phyloP scores from a whole-genome alignment of 306 rosid species.

The Albizia julibrissin region DNA sequence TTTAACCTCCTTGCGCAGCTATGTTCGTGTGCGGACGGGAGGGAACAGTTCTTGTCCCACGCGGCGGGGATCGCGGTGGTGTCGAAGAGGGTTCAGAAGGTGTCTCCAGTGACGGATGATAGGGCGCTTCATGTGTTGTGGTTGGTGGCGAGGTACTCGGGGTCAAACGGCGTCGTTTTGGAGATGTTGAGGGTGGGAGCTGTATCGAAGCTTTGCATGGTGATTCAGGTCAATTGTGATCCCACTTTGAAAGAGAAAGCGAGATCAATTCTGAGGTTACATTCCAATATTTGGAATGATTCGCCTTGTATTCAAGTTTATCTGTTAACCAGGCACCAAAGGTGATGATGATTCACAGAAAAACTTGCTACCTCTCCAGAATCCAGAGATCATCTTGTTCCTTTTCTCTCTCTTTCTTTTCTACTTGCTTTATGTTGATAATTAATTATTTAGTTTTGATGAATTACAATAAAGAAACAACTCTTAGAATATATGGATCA shows the following conservation, averaged over 20 bases:
- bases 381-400: background rate
- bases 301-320: slow-evolving; percentile 73
- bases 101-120: slow-evolving; percentile 61
- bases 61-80: slow-evolving; percentile 67
- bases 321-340: slow-evolving; percentile 63
- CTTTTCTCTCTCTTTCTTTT: background rate
- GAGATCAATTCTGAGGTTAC: slow-evolving; percentile 59
- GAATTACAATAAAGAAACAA: background rate
- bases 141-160: slow-evolving; percentile 50
- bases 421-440: background rate
- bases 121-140: slow-evolving; percentile 52
- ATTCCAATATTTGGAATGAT: slow-evolving; percentile 66
- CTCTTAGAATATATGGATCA: background rate
- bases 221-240: slow-evolving; percentile 74
- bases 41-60: slow-evolving; percentile 59
- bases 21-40: slow-evolving; percentile 70
- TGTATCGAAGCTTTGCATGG: slow-evolving; percentile 84
- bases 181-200: slow-evolving; percentile 86
- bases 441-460: background rate
- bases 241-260: slow-evolving; percentile 62
- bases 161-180: slow-evolving; percentile 40
- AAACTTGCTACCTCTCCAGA: background rate
- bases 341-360: slow-evolving; percentile 30
- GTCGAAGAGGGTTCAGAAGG: slow-evolving; percentile 68
- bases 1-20: slow-evolving; percentile 58